phyloP scores from a whole-genome alignment of 78 protist genomes.

The slime mould (Dictyostelium discoideum) region dicty_2.7 NC_007089.4:3854501-3855000 shows the following conservation, averaged over 20 bases:
- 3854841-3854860: not conserved
- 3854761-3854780: not conserved
- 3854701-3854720: not conserved
- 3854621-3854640: not conserved
- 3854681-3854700: not conserved
- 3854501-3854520: not conserved
- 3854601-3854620: not conserved
- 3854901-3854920: conserved; percentile 33
- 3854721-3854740: not conserved
- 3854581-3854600: not conserved
- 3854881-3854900: conserved; percentile 5
- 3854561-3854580: not conserved
- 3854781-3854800: not conserved
- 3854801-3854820: not conserved
- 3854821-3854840: not conserved
- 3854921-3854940: conserved; percentile 4
- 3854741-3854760: not conserved
- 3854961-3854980: conserved; percentile 20
- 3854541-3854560: not conserved
- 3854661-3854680: not conserved
- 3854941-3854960: conserved; percentile 24
- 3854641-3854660: not conserved
- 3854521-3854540: not conserved
- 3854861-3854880: not conserved
- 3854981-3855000: not conserved